These are phyloP conservation scores for Gautieria morchelliformis DNA, from an alignment of 768 basidiomycete species.

Conservation along the genomic window DNA sequence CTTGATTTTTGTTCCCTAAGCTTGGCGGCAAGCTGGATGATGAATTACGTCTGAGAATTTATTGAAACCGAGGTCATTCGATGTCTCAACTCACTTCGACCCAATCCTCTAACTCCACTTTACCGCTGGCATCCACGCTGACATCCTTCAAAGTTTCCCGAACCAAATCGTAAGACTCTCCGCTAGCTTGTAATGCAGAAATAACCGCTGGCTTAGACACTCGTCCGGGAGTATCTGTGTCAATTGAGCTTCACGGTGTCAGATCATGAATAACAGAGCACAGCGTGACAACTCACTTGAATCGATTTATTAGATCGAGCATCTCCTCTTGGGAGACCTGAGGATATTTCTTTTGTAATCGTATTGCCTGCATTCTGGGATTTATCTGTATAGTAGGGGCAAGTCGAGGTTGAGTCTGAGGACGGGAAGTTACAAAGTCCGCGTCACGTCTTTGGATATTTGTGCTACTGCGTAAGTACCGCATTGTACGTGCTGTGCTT, in stretches of 20 bases:
- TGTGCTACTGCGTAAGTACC: slow-evolving; percentile 2
- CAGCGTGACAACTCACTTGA: slow-evolving; percentile 64
- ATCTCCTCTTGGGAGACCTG: slow-evolving; percentile 89
- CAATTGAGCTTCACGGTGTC: slow-evolving; percentile 43
- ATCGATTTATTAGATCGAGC: slow-evolving; percentile 86
- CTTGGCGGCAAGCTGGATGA: slow-evolving; percentile 66
- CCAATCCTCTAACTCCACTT: slow-evolving; percentile 96
- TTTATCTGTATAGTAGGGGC: background rate
- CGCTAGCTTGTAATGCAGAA: slow-evolving; percentile 65
- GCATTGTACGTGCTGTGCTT: background rate
- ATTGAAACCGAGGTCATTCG: background rate
- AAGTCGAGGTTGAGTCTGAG: background rate
- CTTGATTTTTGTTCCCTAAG: slow-evolving; percentile 30
- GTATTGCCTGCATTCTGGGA: slow-evolving; percentile 64
- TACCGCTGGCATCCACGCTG: slow-evolving; percentile 88
- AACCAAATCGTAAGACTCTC: slow-evolving; percentile 85
- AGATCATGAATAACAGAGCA: background rate
- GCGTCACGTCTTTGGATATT: background rate
- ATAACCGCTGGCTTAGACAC: slow-evolving; percentile 77
- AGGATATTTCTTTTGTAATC: slow-evolving; percentile 86
- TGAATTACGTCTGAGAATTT: background rate
- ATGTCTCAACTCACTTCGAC: slow-evolving; percentile 64
- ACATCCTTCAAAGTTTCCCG: slow-evolving; percentile 89
- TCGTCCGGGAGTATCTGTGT: slow-evolving; percentile 73
- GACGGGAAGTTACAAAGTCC: slow-evolving; percentile 1